Evolutionary conservation across 2,329 filamentous ascomycete species (phyloP).

Genomic region (Penicillium glabrum): DNA sequence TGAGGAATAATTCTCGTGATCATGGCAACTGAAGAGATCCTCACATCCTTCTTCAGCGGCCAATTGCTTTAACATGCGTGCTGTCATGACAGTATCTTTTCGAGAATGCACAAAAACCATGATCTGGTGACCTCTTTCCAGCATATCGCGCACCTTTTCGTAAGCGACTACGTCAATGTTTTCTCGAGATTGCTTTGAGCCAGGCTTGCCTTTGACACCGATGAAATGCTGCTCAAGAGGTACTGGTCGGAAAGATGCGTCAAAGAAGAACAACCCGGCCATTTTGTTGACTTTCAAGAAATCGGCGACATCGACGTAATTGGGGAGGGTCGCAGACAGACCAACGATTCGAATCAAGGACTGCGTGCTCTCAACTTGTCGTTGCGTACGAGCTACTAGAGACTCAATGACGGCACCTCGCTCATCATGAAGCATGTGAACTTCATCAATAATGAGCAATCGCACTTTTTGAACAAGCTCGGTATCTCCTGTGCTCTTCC

Average conservation of each 20-base stretch:
- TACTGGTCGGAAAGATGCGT: slow-evolving; percentile 91
- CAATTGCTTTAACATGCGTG: slow-evolving; percentile 81
- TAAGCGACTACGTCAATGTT: slow-evolving; percentile 86
- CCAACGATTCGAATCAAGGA: slow-evolving; percentile 95
- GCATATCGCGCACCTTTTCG: slow-evolving; percentile 93
- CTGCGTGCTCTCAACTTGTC: slow-evolving; percentile 97
- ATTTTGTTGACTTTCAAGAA: slow-evolving; percentile 95
- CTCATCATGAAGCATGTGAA: slow-evolving; percentile 99
- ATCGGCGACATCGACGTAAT: slow-evolving; percentile 94
- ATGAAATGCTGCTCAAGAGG: slow-evolving; percentile 97
- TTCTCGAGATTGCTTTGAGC: slow-evolving; percentile 76
- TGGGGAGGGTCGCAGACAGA: slow-evolving; percentile 90
- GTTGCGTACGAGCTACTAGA: slow-evolving; percentile 87
- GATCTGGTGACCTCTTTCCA: slow-evolving; percentile 87
- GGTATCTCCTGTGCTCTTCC: slow-evolving; percentile 95
- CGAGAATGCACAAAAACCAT: slow-evolving; percentile 99
- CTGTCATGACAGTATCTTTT: slow-evolving; percentile 88
- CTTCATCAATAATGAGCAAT: slow-evolving; percentile 95
- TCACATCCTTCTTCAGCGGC: slow-evolving; percentile 76
- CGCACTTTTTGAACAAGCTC: slow-evolving; percentile 97
- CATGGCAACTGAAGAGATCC: slow-evolving; percentile 78
- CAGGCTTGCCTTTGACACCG: slow-evolving; percentile 85
- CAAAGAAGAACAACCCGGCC: slow-evolving; percentile 94
- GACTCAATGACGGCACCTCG: slow-evolving; percentile 94
- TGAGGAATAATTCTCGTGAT: slow-evolving; percentile 75